Evolutionary conservation across 257 asterid genomes (phyloP).

Genomic region (Scutellaria minor): DNA sequence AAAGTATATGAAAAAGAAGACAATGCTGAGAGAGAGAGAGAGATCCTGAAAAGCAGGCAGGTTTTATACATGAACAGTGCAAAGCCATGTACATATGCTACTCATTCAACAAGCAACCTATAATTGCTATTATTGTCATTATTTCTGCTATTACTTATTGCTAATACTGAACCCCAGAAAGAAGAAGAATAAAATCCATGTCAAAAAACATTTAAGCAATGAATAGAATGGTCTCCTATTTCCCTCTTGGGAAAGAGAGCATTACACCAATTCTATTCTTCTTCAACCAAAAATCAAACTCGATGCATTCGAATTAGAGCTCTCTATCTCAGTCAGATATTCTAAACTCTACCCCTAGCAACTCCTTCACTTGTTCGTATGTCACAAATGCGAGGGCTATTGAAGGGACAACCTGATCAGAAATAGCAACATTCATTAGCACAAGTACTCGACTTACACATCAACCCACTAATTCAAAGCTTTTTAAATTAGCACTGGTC

Average conservation of each 20-base stretch:
- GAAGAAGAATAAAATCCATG: constrained; percentile 32
- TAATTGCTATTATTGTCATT: constrained; percentile 35
- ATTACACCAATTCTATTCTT: constrained; percentile 32
- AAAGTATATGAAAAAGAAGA: too few relatives aligned
- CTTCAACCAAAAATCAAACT: constrained; percentile 53
- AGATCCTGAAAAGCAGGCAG: constrained; percentile 20
- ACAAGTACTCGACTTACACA: not conserved
- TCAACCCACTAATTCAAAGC: not conserved
- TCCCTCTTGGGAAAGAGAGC: constrained; percentile 32
- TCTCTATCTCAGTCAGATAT: constrained; percentile 72
- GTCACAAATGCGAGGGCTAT: constrained; percentile 93
- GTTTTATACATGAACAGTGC: constrained; percentile 28
- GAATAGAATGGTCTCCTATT: constrained; percentile 29
- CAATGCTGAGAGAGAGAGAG: not conserved
- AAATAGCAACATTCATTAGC: constrained; percentile 20
- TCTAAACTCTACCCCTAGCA: constrained; percentile 83
- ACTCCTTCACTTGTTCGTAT: constrained; percentile 88
- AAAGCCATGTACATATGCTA: constrained; percentile 25
- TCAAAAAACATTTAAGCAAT: constrained; percentile 32
- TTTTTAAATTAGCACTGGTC: too few relatives aligned
- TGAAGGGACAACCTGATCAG: constrained; percentile 85
- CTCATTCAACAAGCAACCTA: constrained; percentile 29
- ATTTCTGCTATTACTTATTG: constrained; percentile 39
- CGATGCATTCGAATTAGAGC: constrained; percentile 31
- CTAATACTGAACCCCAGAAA: constrained; percentile 22